Evolutionary conservation across 2,329 filamentous ascomycete species (phyloP), one percentile per base, ranked within the genome.

Genomic region (Mycosphaerella sp.): DNA sequence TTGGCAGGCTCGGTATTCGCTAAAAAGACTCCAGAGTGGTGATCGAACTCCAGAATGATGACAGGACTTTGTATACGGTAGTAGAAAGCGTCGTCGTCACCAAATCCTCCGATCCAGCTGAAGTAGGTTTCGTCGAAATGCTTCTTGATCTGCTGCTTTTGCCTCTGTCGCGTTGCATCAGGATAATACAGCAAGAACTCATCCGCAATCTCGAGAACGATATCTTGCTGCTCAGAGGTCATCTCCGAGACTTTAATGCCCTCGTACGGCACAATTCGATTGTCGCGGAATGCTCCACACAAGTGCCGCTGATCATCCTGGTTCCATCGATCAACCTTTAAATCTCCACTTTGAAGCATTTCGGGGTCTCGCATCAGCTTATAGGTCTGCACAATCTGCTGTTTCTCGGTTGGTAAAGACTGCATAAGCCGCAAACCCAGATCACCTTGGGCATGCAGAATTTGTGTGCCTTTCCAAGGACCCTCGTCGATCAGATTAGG

Each of bases 261-360:
- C 68, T 90, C 82, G 52, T 64, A 65, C 82, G 87, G 86, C 0
- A 91, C 83, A 9, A 86, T 69, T 9, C 86, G 78, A 66, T 91
- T 93, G 62, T 91, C 87, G 10, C 85, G 79, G 65, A 86, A 88
- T 0, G 87, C 87, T 32, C 87, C 87, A 64, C 85, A 87, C 4
- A 89, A 66, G 62, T 90, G 86, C 5, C 86, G 77, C 70, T 90
- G 85, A 65, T 91, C 87, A 62, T 89, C 85, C 58, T 83, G 83
- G 65, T 90, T 90, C 86, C 86, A 90, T 6, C 86, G 77, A 8
- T 82, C 83, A 10, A 64, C 65, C 12, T 68, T 63, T 28, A 76
- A 57, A 48, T 74, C 64, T 2, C 72, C 72, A 18, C 67, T 69
- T 44, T 71, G 69, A 2, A 78, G 80, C 85, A 89, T 88, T 0